Percentiles rank a stretch among this genome's conserved stretches.
These are phyloP conservation scores for Fusarium equiseti DNA, from an alignment of 2,329 filamentous ascomycete species.

Conservation along the genomic window DNA sequence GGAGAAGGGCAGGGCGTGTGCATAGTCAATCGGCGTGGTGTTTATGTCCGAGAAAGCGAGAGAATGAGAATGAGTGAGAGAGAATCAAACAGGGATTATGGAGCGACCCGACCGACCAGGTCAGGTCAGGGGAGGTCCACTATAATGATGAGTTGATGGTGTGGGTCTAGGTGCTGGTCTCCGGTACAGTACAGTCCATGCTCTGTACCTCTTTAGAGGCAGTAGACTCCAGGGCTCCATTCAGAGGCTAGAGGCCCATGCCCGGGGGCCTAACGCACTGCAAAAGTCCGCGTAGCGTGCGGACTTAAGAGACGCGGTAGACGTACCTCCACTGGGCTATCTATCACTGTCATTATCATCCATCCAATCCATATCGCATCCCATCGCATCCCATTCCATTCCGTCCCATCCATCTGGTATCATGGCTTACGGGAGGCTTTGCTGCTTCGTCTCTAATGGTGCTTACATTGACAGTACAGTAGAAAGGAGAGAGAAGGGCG, in stretches of 20 bases:
- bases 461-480: conserved; percentile 23
- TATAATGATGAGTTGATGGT: conserved; percentile 28
- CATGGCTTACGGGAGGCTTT: conserved; percentile 37
- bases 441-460: conserved; percentile 20
- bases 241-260: background rate
- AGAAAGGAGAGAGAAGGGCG: background rate
- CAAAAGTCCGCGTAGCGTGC: conserved; percentile 11
- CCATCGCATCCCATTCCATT: background rate
- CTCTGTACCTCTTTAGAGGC: background rate
- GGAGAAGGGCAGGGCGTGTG: conserved; percentile 22
- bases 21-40: conserved; percentile 52
- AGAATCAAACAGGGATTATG: conserved; percentile 32
- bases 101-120: conserved; percentile 30
- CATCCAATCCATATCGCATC: background rate
- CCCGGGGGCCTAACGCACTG: background rate
- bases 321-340: background rate
- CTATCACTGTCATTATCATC: conserved; percentile 6
- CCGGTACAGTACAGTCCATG: background rate
- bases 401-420: background rate
- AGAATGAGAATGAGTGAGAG: conserved; percentile 10
- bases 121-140: conserved; percentile 15
- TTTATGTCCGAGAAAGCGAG: conserved; percentile 58
- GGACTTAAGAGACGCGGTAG: conserved; percentile 2
- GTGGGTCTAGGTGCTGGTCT: background rate
- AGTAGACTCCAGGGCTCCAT: background rate